Evolutionary conservation across 257 asterid genomes (phyloP).

Genomic region (Leonotis leonurus): DNA sequence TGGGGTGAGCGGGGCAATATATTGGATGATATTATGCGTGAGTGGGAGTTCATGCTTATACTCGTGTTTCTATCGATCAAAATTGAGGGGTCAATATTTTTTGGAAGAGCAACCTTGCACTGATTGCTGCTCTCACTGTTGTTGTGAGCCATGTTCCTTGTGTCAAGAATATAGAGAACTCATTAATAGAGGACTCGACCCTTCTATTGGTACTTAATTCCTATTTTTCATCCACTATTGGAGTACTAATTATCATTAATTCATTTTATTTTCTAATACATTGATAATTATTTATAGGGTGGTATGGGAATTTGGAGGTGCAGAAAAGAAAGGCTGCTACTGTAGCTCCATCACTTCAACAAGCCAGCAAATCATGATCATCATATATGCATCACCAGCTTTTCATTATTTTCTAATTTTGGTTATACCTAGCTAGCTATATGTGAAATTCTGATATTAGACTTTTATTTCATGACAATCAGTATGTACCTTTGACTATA

Average conservation of each 20-base stretch:
- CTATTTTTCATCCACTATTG: no score
- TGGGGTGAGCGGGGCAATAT: constrained; percentile 56
- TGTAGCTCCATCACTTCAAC: constrained; percentile 28
- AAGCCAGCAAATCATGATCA: constrained; percentile 22
- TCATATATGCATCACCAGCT: background rate
- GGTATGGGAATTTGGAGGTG: constrained; percentile 55
- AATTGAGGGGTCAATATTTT: constrained; percentile 47
- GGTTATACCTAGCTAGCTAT: no score
- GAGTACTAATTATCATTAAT: background rate
- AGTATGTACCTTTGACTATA: constrained; percentile 17
- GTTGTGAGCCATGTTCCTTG: constrained; percentile 45
- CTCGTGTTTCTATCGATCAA: constrained; percentile 62
- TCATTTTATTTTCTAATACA: background rate
- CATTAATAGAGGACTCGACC: constrained; percentile 37
- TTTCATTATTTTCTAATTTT: background rate
- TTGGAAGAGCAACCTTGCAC: constrained; percentile 48
- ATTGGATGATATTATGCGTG: constrained; percentile 30
- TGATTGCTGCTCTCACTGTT: constrained; percentile 52
- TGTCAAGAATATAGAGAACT: constrained; percentile 63
- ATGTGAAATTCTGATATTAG: background rate
- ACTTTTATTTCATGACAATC: no score
- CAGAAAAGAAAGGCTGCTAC: constrained; percentile 20
- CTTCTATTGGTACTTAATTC: constrained; percentile 46
- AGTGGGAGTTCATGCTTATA: constrained; percentile 47
- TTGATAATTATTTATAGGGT: constrained; percentile 21